Percentiles rank a stretch among this genome's conserved stretches.
Evolutionary conservation across 2,329 filamentous ascomycete genomes (phyloP).

Genomic region (Xylaria digitata): DNA sequence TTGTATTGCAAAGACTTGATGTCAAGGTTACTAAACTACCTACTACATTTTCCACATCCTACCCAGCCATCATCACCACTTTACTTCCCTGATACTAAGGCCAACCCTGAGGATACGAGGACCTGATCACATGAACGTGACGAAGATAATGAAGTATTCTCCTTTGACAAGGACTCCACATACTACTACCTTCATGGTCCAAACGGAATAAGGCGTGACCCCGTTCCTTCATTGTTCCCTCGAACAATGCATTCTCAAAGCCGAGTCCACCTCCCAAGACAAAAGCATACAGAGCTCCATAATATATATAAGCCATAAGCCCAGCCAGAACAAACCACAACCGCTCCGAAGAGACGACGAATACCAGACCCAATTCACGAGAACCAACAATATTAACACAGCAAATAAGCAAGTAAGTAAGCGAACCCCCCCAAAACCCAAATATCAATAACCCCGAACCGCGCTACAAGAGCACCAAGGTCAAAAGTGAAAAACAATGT

Average conservation of each 20-base stretch:
- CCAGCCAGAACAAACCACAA: neutral
- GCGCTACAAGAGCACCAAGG: no score
- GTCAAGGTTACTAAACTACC: neutral
- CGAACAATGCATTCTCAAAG: no score
- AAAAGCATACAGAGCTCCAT: no score
- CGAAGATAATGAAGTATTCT: neutral
- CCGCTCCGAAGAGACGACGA: neutral
- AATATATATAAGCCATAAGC: neutral
- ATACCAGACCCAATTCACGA: neutral
- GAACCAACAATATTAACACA: neutral
- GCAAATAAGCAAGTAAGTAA: neutral
- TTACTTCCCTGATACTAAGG: neutral
- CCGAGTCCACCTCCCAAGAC: no score
- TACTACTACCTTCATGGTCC: no score
- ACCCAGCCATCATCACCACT: no score
- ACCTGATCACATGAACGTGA: no score
- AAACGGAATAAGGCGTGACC: neutral
- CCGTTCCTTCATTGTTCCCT: neutral
- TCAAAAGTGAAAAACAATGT: constrained; percentile 36
- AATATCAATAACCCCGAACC: no score
- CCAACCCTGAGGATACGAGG: neutral
- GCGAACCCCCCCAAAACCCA: no score
- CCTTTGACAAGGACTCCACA: neutral
- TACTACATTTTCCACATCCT: no score
- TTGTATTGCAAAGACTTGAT: no score